Base-by-base conservation (phyloP, 495 filamentous ascomycete genomes). In the Xylaria bambusicola region DNA sequence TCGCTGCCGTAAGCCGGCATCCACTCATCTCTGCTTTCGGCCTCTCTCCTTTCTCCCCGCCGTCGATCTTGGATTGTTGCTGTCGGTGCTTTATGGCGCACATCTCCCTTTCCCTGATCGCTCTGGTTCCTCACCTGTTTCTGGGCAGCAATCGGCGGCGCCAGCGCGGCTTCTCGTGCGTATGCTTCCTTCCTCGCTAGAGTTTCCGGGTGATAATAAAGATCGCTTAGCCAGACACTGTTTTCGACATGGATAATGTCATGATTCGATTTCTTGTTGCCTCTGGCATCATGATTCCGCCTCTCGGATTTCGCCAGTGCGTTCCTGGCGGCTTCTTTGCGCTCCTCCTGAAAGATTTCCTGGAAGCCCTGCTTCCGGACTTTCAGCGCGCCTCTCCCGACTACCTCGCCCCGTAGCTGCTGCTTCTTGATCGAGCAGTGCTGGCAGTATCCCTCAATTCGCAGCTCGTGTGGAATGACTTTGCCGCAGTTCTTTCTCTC, bases 401-500 rank as follows among this genome's bases (percentile, higher is more conserved):
- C 41, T 6, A 35, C 20, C 18, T 42, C 55, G 0, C 61, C 59
- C 9, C 33, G 40, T 7, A 66, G 31, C 1, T 31, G 21, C 4
- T 56, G 41, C 13, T 55, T 46, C 35, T 41, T 53, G n/a, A 65
- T 23, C 2, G 48, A 45, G 27, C 68, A 71, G 17, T 41, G 7
- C 3, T 61, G 46, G 42, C 68, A 68, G 26, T 66, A 65, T 4
- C 50, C 29, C 6, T 54, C 33, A 12, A 42, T 31, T 0, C 61
- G 44, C 6, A 58, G 54, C 23, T 64, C 35, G 38, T 66, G 63
- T 13, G 65, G 68, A 13, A 71, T 26, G 10, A 71, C 46, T 41
- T 52, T 62, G 6, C 62, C 63, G 47, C 68, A 71, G 36, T 66
- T n/a, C 42, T 61, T 60, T 48, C 35, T 64, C 3, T 60, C 44